Evolutionary conservation across 2,329 filamentous ascomycete species (phyloP).

Genomic region (Paracorniculantispora psalliotae): DNA sequence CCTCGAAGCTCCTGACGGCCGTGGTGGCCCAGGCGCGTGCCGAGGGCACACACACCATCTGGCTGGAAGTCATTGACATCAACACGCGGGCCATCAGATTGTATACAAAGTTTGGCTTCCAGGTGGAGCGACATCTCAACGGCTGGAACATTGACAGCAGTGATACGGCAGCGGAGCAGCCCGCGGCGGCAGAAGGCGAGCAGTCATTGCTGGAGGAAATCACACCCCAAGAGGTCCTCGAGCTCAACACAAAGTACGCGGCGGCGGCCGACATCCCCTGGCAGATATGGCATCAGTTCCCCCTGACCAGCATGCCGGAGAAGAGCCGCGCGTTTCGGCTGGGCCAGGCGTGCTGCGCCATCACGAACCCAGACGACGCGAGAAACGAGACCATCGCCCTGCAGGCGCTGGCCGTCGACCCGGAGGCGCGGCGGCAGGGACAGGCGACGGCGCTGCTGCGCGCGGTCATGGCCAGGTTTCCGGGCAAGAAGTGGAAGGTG

Average conservation of each 20-base stretch:
- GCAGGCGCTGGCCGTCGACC: conserved; percentile 17
- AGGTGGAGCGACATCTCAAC: conserved; percentile 13
- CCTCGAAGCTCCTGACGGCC: conserved; percentile 11
- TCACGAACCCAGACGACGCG: conserved; percentile 17
- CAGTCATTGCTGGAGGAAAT: conserved; percentile 8
- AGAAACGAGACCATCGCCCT: conserved; percentile 15
- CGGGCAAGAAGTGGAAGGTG: conserved; percentile 16
- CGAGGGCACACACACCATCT: conserved; percentile 14
- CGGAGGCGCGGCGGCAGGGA: conserved; percentile 17
- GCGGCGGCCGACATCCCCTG: conserved; percentile 17
- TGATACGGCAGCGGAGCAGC: background rate
- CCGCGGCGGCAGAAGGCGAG: background rate
- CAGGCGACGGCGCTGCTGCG: conserved; percentile 16
- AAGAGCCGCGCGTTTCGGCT: conserved; percentile 16
- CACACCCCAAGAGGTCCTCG: conserved; percentile 16
- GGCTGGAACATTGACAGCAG: conserved; percentile 15
- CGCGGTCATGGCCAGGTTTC: conserved; percentile 18
- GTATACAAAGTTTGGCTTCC: conserved; percentile 18
- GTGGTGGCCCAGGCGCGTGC: conserved; percentile 14
- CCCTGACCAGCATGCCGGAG: background rate
- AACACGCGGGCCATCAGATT: conserved; percentile 18
- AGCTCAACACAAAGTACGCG: conserved; percentile 6
- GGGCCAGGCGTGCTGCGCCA: conserved; percentile 18
- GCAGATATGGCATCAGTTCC: conserved; percentile 15
- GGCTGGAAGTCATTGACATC: conserved; percentile 20